A percentile compares a stretch with the other conserved stretches of the same genome.
Conservation (phyloP, 2,329 filamentous ascomycete species). For the Pseudocercospora macadamiae region DNA sequence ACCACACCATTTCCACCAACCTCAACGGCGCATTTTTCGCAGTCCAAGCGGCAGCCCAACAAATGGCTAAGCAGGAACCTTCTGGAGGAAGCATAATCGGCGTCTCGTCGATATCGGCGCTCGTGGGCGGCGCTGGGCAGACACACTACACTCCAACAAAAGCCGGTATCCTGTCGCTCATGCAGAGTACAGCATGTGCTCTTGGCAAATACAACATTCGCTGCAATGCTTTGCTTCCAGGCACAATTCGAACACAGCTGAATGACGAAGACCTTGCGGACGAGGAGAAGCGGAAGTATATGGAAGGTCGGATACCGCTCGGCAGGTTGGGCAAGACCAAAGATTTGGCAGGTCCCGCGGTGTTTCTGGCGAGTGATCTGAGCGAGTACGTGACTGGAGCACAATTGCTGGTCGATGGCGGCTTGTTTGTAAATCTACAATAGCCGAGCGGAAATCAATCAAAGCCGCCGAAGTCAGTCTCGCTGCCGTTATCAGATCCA, state of each 20-base stretch:
- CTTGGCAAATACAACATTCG: constrained; percentile 75
- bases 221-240: constrained; percentile 82
- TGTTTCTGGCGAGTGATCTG: constrained; percentile 80
- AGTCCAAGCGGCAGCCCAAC: constrained; percentile 79
- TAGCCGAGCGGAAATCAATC: constrained; percentile 47
- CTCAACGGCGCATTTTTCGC: constrained; percentile 87
- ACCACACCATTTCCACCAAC: constrained; percentile 75
- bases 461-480: constrained; percentile 48
- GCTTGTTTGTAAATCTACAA: constrained; percentile 86
- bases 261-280: constrained; percentile 82
- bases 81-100: constrained; percentile 79
- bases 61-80: constrained; percentile 69
- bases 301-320: constrained; percentile 79
- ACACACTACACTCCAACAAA: constrained; percentile 90
- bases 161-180: constrained; percentile 76
- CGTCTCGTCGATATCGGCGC: constrained; percentile 71
- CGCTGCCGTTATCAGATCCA: constrained; percentile 26
- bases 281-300: constrained; percentile 71
- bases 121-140: constrained; percentile 77
- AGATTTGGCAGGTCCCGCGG: constrained; percentile 82
- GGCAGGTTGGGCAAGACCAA: constrained; percentile 70
- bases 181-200: constrained; percentile 81
- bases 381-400: constrained; percentile 82
- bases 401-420: constrained; percentile 84
- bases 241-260: constrained; percentile 80